Base-by-base conservation (phyloP, 306 rosid species). In the Quercus suber region DNA sequence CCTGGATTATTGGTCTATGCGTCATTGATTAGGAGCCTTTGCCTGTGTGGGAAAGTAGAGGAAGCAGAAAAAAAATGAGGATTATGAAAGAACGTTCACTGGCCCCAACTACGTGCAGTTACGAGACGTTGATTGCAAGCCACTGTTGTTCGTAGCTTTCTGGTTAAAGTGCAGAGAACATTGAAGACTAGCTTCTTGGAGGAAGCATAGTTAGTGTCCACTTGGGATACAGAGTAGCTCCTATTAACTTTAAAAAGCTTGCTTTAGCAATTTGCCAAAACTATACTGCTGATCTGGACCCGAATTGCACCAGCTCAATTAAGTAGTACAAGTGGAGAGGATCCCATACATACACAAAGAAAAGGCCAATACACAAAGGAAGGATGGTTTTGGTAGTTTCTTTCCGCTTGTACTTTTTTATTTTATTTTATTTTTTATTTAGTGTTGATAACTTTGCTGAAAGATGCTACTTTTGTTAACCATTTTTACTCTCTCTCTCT, bases 51-150 rank as follows among this genome's bases (percentile, higher is more conserved):
- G n/a, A 89, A 85, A 84, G 13, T 85, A 81, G 93, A 81, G 73
- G 92, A 89, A 52, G 97, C 95, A 0, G 94, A 33, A 91, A 60
- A 94, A 81, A 76, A 88, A 80, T 89, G 14, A 73, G 86, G 73
- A 64, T 86, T 37, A 86, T 92, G 99, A 87, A 82, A 86, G 86
- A 88, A 79, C 83, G 88, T n/a, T 82, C 58, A 12, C 43, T 89
- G 37, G 73, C 79, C 55, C 90, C 89, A 35, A 58, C 71, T 81
- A 37, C 58, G 0, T 25, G 67, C 35, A 78, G 86, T 59, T 89
- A 88, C 21, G 80, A 83, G 86, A 77, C 81, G 1, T 74, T 92
- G 86, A 76, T 88, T 55, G 76, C 63, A 18, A 68, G 86, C 80
- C 71, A 81, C 75, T 15, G 33, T 73, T 55, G 33, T 41, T 81